Base-by-base conservation (phyloP, 495 filamentous ascomycete genomes). In the Hypoxylon perforatum region DNA sequence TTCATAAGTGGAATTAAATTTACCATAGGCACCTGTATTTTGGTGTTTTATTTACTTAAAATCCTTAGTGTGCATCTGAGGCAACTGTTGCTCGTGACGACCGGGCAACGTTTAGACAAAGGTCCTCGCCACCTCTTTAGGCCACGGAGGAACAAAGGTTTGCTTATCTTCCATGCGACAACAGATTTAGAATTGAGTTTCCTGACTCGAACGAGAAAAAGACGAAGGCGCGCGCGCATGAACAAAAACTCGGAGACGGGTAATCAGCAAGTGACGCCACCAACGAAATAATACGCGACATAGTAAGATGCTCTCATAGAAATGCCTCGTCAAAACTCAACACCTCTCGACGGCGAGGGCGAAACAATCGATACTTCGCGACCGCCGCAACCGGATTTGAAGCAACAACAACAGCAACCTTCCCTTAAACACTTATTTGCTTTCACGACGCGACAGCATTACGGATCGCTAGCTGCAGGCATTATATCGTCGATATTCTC, bases 381-480 rank as follows among this genome's bases (percentile, higher is more conserved):
- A 49, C 33, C 38, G 8, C 15, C 41, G 2, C 14, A 51, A 10
- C 55, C 44, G 81, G 80, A 80, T 62, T 72, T 38, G 78, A 83
- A 1, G 42, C 54, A 23, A n/a, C 51, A 14, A 12, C 58, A 51
- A 25, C 47, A 53, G 28, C 50, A 49, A 19, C 69, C 77, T 1
- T 73, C 74, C 15, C 66, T 77, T 46, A 71, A 60, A 44, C 71
- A 80, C 48, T 83, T 97, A 7, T 93, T 97, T 72, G 76, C 72
- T 41, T 97, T 97, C 79, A 91, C 88, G 0, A 85, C 81, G 1
- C 79, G 74, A 62, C 75, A 70, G n/a, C 89, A 97, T 70, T 52
- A 83, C n/a, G 77, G 78, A 7, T 65, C 83, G 5, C 77, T 93
- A 1, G 25, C 39, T 2, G 62, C 78, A 33, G 66, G 87, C 10